phyloP scores from a whole-genome alignment of 75 land plant species.

The Cupressus sempervirens region DNA sequence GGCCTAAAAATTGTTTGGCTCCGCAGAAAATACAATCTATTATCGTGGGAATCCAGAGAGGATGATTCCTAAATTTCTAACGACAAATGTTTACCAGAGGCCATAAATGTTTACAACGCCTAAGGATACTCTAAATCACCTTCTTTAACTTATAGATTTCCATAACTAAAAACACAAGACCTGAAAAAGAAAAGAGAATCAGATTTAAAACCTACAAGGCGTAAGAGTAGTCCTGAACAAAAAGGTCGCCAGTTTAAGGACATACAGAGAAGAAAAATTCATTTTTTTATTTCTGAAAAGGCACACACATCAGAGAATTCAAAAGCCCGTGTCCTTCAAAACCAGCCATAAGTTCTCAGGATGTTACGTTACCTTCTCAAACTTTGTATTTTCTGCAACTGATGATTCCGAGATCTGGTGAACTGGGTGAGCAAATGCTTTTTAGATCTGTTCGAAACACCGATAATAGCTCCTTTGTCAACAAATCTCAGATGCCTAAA shows the following conservation, averaged over 20 bases:
- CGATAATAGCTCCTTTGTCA: background rate
- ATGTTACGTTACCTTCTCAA: background rate
- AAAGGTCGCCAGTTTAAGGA: background rate
- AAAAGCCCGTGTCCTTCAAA: background rate
- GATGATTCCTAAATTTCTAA: background rate
- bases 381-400: background rate
- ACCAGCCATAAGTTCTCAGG: background rate
- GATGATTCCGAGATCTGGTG: background rate
- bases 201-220: background rate
- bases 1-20: background rate
- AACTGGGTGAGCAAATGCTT: background rate
- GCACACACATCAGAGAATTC: background rate
- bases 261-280: background rate
- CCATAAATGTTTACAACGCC: background rate
- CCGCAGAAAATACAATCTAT: background rate
- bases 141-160: background rate
- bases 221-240: background rate
- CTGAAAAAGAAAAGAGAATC: background rate
- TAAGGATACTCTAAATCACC: background rate
- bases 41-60: background rate
- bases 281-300: background rate
- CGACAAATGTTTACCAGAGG: background rate
- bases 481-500: background rate
- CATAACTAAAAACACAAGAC: background rate
- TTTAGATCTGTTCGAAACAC: background rate